Evolutionary conservation across 768 basidiomycete genomes (phyloP).

Genomic region (Multifurca ochricompacta): DNA sequence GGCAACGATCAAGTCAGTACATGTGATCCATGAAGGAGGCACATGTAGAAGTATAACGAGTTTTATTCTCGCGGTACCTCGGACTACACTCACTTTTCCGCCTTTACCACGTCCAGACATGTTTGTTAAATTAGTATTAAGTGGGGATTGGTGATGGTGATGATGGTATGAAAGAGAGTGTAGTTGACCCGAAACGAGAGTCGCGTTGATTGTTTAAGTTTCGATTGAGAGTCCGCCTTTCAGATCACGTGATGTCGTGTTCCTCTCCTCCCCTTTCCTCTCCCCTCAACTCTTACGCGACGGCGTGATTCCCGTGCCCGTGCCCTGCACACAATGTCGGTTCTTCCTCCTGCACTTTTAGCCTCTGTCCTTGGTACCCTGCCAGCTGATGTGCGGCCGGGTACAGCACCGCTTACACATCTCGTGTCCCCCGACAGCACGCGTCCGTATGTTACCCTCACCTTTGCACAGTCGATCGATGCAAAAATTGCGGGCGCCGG

Average conservation of each 20-base stretch:
- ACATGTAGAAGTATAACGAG: slow-evolving; percentile 9
- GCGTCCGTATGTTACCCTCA: slow-evolving; percentile 65
- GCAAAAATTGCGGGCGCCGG: slow-evolving; percentile 75
- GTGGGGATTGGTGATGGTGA: slow-evolving; percentile 11
- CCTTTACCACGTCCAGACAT: slow-evolving; percentile 99
- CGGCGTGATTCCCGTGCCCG: no score
- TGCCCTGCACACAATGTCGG: slow-evolving; percentile 1
- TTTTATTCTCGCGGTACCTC: neutral
- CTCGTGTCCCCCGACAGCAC: slow-evolving; percentile 12
- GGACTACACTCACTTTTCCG: slow-evolving; percentile 52
- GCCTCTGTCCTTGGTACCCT: slow-evolving; percentile 11
- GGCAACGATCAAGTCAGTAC: slow-evolving; percentile 9
- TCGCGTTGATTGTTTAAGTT: slow-evolving; percentile 18
- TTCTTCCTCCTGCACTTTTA: slow-evolving; percentile 14
- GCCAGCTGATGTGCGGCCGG: slow-evolving; percentile 3
- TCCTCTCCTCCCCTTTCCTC: no score
- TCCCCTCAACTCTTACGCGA: no score
- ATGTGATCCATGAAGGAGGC: neutral
- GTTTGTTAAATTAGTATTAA: slow-evolving; percentile 24
- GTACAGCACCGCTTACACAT: slow-evolving; percentile 15
- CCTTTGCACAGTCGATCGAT: slow-evolving; percentile 83
- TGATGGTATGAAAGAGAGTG: slow-evolving; percentile 21
- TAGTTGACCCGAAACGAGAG: slow-evolving; percentile 15
- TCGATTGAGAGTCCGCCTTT: slow-evolving; percentile 14
- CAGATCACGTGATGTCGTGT: slow-evolving; percentile 14